These are phyloP conservation scores for Linderniella brevidens DNA, from an alignment of 257 asterid genomes.

Conservation along the genomic window DNA sequence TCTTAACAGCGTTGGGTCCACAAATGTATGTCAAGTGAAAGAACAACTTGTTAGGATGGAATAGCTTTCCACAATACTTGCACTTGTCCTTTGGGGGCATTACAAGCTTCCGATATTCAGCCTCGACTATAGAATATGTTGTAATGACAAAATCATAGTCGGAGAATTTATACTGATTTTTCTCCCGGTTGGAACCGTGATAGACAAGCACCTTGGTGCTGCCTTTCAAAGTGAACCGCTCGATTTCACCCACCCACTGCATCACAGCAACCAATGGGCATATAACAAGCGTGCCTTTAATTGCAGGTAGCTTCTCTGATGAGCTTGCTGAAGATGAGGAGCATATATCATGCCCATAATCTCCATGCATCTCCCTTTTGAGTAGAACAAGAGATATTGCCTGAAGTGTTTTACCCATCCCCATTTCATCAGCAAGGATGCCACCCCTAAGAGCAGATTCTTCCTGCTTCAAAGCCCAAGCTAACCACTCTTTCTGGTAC, in stretches of 20 bases:
- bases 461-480: constrained; percentile 91
- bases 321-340: constrained; percentile 31
- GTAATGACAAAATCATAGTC: constrained; percentile 84
- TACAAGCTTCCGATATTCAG: constrained; percentile 61
- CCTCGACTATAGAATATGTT: constrained; percentile 75
- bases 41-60: constrained; percentile 31
- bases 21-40: constrained; percentile 60
- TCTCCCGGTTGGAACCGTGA: constrained; percentile 76
- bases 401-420: constrained; percentile 96
- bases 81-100: constrained; percentile 83
- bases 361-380: constrained; percentile 36
- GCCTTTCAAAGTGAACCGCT: constrained; percentile 64
- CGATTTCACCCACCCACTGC: constrained; percentile 89
- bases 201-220: constrained; percentile 69
- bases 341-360: constrained; percentile 14
- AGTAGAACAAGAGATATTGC: constrained; percentile 88
- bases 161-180: constrained; percentile 32
- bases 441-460: constrained; percentile 69
- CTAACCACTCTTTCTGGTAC: constrained; percentile 92
- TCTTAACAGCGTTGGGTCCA: constrained; percentile 66
- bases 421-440: constrained; percentile 98
- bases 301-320: constrained; percentile 30
- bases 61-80: constrained; percentile 55
- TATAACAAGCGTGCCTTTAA: constrained; percentile 76
- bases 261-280: constrained; percentile 86